Conservation (phyloP, 805 yeast genomes). For the Starmerella apicola region DNA sequence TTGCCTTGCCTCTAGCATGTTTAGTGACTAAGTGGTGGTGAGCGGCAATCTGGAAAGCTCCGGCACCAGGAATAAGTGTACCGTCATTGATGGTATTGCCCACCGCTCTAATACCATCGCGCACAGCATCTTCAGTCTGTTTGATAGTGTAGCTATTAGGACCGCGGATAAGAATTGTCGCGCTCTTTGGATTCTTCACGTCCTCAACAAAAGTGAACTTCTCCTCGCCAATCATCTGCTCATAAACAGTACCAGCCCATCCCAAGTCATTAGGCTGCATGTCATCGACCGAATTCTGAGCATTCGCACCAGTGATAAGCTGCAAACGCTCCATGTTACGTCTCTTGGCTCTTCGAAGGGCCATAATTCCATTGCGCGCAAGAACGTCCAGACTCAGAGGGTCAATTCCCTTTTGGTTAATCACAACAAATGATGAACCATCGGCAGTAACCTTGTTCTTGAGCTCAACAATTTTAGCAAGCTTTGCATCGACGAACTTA, state of each 20-base stretch:
- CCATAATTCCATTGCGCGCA: constrained; percentile 85
- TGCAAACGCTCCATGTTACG: constrained; percentile 98
- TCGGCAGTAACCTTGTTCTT: constrained; percentile 83
- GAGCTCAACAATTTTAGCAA: constrained; percentile 79
- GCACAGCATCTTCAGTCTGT: constrained; percentile 92
- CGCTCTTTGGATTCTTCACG: constrained; percentile 71
- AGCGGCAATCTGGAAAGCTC: constrained; percentile 83
- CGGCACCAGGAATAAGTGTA: constrained; percentile 89
- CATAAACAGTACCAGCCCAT: constrained; percentile 78
- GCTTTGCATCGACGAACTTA: constrained; percentile 84
- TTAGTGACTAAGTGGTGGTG: constrained; percentile 51
- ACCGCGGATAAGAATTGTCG: constrained; percentile 85
- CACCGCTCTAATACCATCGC: constrained; percentile 94
- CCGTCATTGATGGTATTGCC: constrained; percentile 80
- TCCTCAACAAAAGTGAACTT: constrained; percentile 94
- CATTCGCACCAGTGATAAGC: constrained; percentile 91
- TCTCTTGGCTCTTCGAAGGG: constrained; percentile 94
- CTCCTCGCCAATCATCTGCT: constrained; percentile 91
- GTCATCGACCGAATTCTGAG: constrained; percentile 95
- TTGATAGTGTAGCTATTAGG: constrained; percentile 78
- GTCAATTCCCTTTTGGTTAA: constrained; percentile 97
- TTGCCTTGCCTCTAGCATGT: constrained; percentile 67
- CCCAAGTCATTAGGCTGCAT: constrained; percentile 70
- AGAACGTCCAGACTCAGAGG: constrained; percentile 93
- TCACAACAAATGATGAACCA: constrained; percentile 74